Percentiles rank a stretch among this genome's conserved stretches.
Conservation (phyloP, 2,329 filamentous ascomycete genomes). For the Talaromyces sp. region DNA sequence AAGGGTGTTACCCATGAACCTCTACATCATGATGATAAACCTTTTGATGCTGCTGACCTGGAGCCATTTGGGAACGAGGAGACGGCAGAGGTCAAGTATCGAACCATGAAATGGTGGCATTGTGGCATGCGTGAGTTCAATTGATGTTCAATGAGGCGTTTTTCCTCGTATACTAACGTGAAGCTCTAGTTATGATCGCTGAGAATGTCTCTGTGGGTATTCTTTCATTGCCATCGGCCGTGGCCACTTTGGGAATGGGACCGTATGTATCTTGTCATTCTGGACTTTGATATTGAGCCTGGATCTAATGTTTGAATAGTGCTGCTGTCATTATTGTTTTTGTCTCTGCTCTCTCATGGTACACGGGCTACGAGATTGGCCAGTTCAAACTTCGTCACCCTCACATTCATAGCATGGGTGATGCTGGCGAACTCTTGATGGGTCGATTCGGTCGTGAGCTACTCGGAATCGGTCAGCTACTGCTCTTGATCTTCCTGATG, state of each 20-base stretch:
- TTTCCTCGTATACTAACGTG: conserved; percentile 10
- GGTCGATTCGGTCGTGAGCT: conserved; percentile 66
- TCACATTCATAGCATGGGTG: conserved; percentile 66
- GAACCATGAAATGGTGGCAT: conserved; percentile 51
- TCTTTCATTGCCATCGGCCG: conserved; percentile 57
- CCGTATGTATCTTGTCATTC: conserved; percentile 40
- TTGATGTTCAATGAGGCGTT: background rate
- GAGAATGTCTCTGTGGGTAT: conserved; percentile 63
- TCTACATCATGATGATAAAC: conserved; percentile 21
- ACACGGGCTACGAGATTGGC: conserved; percentile 62
- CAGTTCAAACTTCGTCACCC: conserved; percentile 61
- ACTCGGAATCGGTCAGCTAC: conserved; percentile 61
- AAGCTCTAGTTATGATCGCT: conserved; percentile 55
- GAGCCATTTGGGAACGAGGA: conserved; percentile 46
- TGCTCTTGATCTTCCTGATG: conserved; percentile 69
- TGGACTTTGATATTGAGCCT: background rate
- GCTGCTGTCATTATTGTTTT: conserved; percentile 57
- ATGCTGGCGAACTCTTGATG: conserved; percentile 65
- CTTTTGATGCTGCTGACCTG: conserved; percentile 19
- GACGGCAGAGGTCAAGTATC: conserved; percentile 51
- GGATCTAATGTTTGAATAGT: conserved; percentile 24
- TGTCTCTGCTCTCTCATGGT: conserved; percentile 59
- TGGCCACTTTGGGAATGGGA: conserved; percentile 58
- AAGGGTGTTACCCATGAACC: conserved; percentile 13
- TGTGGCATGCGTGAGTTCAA: conserved; percentile 17